These are phyloP conservation scores for Phytophthora foliorum DNA, from an alignment of 352 stramenopile species.

Conservation along the genomic window DNA sequence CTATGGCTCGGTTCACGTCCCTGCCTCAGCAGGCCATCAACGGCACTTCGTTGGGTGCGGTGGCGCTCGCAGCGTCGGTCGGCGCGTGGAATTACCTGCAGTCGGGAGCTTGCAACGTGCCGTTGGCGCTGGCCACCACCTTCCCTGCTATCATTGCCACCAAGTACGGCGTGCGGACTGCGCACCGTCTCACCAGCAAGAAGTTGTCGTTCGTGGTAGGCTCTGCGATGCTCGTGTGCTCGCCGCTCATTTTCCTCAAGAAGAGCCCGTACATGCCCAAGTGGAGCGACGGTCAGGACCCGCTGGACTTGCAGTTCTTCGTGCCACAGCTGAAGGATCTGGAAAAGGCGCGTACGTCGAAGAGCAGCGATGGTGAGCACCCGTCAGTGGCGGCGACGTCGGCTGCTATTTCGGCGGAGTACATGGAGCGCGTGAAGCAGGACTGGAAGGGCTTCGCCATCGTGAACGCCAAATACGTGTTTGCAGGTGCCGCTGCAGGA, in stretches of 20 bases:
- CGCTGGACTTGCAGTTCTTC: slow-evolving; percentile 86
- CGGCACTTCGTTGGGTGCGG: slow-evolving; percentile 84
- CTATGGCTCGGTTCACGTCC: slow-evolving; percentile 82
- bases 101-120: slow-evolving; percentile 78
- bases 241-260: slow-evolving; percentile 88
- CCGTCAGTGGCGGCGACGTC: slow-evolving; percentile 29
- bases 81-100: slow-evolving; percentile 81
- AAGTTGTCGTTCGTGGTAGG: slow-evolving; percentile 81
- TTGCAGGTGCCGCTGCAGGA: slow-evolving; percentile 73
- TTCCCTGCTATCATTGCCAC: slow-evolving; percentile 80
- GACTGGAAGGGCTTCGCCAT: slow-evolving; percentile 57
- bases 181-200: slow-evolving; percentile 81
- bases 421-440: slow-evolving; percentile 50
- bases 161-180: slow-evolving; percentile 81
- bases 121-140: slow-evolving; percentile 77
- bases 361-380: slow-evolving; percentile 13
- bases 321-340: slow-evolving; percentile 49
- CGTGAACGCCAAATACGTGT: slow-evolving; percentile 83
- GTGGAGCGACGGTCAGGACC: slow-evolving; percentile 60
- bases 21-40: slow-evolving; percentile 87
- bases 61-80: slow-evolving; percentile 72
- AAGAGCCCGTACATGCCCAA: slow-evolving; percentile 83
- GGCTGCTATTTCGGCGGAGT: slow-evolving; percentile 40
- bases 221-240: slow-evolving; percentile 79
- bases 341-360: slow-evolving; percentile 16